These are phyloP conservation scores for Monosporascus ibericus DNA, from an alignment of 2,329 filamentous ascomycete genomes.

Conservation along the genomic window DNA sequence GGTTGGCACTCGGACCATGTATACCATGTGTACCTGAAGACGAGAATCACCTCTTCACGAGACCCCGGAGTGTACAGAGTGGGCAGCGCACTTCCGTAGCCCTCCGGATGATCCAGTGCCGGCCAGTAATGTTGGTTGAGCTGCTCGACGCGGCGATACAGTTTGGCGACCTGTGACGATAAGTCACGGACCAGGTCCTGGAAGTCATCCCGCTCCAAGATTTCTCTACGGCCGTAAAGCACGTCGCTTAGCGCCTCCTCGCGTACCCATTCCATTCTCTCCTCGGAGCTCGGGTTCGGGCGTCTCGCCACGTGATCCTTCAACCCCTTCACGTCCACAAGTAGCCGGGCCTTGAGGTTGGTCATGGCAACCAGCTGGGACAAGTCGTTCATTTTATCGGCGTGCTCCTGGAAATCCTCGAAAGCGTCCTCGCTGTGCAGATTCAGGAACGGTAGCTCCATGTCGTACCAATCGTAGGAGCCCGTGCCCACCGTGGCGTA, in stretches of 20 bases:
- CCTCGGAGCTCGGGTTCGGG: constrained; percentile 6
- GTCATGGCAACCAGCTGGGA: constrained; percentile 7
- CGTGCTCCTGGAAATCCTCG: constrained; percentile 24
- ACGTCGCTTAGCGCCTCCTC: constrained; percentile 11
- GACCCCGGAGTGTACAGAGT: constrained; percentile 4
- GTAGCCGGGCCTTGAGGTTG: constrained; percentile 13
- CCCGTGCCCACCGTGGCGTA: neutral
- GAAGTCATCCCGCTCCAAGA: constrained; percentile 11
- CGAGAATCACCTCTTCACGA: constrained; percentile 6
- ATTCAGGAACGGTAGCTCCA: constrained; percentile 48
- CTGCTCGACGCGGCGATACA: constrained; percentile 2
- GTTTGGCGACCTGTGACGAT: constrained; percentile 5
- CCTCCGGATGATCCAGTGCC: constrained; percentile 8
- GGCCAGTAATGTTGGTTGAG: constrained; percentile 15
- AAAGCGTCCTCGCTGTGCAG: constrained; percentile 62
- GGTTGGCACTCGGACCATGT: constrained; percentile 11
- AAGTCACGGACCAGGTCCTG: constrained; percentile 2
- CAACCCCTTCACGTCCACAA: constrained; percentile 11
- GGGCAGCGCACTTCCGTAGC: constrained; percentile 4
- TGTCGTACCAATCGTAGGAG: constrained; percentile 30
- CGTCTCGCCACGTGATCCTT: constrained; percentile 4
- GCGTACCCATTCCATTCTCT: constrained; percentile 15
- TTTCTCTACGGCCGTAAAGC: constrained; percentile 11
- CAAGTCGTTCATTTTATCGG: neutral
- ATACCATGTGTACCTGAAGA: constrained; percentile 15